Percentiles rank a stretch among this genome's conserved stretches.
phyloP scores from a whole-genome alignment of 2,329 filamentous ascomycete species.

The Moelleriella libera region DNA sequence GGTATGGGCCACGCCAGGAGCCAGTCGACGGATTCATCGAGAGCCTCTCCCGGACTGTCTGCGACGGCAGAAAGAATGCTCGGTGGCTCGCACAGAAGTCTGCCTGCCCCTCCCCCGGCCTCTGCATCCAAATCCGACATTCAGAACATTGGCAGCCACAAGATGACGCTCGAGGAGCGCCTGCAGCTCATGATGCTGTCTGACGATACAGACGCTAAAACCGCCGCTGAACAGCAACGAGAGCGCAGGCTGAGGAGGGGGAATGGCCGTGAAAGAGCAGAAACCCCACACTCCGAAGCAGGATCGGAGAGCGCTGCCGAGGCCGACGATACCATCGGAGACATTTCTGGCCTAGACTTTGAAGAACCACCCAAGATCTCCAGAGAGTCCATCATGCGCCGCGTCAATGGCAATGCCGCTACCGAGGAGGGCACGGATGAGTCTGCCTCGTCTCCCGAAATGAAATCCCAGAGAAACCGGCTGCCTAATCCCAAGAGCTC shows the following conservation, averaged over 20 bases:
- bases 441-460: conserved; percentile 48
- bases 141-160: conserved; percentile 57
- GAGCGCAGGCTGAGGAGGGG: conserved; percentile 56
- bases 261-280: conserved; percentile 33
- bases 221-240: conserved; percentile 49
- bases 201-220: conserved; percentile 42
- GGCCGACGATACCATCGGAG: conserved; percentile 45
- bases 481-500: conserved; percentile 17
- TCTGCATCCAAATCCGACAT: conserved; percentile 61
- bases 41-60: conserved; percentile 50
- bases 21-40: conserved; percentile 28
- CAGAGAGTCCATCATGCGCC: conserved; percentile 81
- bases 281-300: conserved; percentile 26
- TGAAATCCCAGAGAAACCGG: conserved; percentile 39
- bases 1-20: conserved; percentile 31
- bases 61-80: conserved; percentile 60
- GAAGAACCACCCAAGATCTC: conserved; percentile 69
- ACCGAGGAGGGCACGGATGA: conserved; percentile 44
- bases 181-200: conserved; percentile 82
- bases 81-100: conserved; percentile 47
- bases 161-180: conserved; percentile 75
- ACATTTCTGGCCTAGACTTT: conserved; percentile 47
- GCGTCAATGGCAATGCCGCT: conserved; percentile 54
- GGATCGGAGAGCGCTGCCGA: conserved; percentile 27
- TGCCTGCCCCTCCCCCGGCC: conserved; percentile 62